Evolutionary conservation across 768 basidiomycete species (phyloP), one percentile per base, ranked within the genome.

Genomic region (Suillus ampliporus): DNA sequence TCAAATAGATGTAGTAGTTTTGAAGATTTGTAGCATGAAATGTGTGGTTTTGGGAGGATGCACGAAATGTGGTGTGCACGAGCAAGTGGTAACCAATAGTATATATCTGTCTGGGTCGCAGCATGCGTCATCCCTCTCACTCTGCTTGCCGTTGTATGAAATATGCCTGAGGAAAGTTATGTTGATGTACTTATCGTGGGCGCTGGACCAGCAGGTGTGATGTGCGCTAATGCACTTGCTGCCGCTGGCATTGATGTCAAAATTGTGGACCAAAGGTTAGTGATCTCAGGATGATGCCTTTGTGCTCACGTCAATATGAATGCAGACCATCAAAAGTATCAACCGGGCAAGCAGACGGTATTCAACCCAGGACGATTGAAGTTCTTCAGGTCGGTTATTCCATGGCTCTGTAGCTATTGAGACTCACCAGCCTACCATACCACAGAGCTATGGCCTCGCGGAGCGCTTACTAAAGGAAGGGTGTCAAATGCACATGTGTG

Each of bases 371-470:
- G 28, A 84, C 83, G 3, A 78, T 83, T 50, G 85, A 86, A 67
- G 80, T 86, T 6, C 64, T 86, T 31, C 83, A 85, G 77, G 83
- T 78, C 17, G 9, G 19, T 41, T 11, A 5, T 35, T 4, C 14
- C 19, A 23, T 41, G 51, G 4, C 19, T 10, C 35, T 21, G 3
- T 28, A 37, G 5, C n/a, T 8, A 3, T n/a, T 19, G 11, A 52
- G 60, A 11, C 40, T 10, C 61, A 23, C 46, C 3, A 8, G 56
- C 26, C 19, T 31, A 5, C 2, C 28, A 23, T 21, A 5, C 23
- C 2, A n/a, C 57, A 92, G 90, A 93, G 90, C 64, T 92, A 92
- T 74, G 91, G 91, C 7, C 81, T 92, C 8, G 88, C 84, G 0
- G 86, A 91, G 17, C 81, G 84, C 4, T 69, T 92, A 26, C 63